Evolutionary conservation across 1,284 basidiomycete species (phyloP).

Genomic region (Violaceomyces palustris): DNA sequence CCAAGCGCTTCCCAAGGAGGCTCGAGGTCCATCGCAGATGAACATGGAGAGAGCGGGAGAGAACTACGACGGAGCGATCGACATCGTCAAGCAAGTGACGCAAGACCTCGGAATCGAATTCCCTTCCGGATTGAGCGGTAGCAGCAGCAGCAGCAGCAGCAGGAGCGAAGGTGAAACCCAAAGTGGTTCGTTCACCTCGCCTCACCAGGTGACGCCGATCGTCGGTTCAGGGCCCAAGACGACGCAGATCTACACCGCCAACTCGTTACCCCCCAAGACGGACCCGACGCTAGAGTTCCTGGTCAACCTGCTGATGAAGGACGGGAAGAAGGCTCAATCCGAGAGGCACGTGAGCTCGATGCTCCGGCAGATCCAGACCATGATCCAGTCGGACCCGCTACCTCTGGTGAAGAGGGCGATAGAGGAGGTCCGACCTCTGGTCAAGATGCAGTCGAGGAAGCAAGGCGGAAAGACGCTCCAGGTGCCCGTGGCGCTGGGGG

Average conservation of each 20-base stretch:
- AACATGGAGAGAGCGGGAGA: too few relatives aligned
- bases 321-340: constrained; percentile 53
- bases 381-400: constrained; percentile 50
- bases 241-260: constrained; percentile 17
- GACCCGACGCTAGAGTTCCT: constrained; percentile 50
- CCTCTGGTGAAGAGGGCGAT: constrained; percentile 52
- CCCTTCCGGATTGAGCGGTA: not conserved
- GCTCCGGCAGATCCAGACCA: constrained; percentile 42
- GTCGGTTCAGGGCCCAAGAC: constrained; percentile 5
- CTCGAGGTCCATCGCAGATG: too few relatives aligned
- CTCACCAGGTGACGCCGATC: constrained; percentile 1
- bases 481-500: constrained; percentile 52
- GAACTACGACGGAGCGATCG: not conserved
- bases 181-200: constrained; percentile 1
- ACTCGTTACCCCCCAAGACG: constrained; percentile 28
- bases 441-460: constrained; percentile 52
- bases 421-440: constrained; percentile 43
- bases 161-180: not conserved
- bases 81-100: not conserved
- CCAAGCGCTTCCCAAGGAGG: too few relatives aligned
- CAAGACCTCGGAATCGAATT: constrained; percentile 1
- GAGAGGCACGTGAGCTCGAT: constrained; percentile 45
- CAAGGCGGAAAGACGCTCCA: constrained; percentile 52
- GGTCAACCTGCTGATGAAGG: constrained; percentile 53
- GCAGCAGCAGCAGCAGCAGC: not conserved